Evolutionary conservation across 805 yeast genomes (phyloP), one percentile per base, ranked within the genome.

Genomic region (Tetrapisispora taiwanensis): DNA sequence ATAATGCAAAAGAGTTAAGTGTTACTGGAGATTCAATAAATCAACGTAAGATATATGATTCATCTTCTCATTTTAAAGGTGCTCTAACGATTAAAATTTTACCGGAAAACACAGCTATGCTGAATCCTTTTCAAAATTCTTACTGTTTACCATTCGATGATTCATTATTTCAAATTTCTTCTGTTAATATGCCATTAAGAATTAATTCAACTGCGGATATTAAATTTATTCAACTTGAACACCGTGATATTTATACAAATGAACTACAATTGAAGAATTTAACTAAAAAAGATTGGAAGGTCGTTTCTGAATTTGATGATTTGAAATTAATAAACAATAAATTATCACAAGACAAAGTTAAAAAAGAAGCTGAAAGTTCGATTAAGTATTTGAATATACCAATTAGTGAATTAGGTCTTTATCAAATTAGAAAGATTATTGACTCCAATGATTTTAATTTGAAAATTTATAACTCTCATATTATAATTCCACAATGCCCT

Each of bases 81-180:
- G 79, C 78, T 36, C 84, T 85, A 56, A 84, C 89, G 0, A 81
- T 92, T 48, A 84, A 89, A 56, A 84, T 84, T 48, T 68, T 92
- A 30, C 97, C 98, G 0, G 97, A 90, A 63, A 83, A 94, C 36
- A 81, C 94, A 0, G 95, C 94, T 4, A 70, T 72, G 54, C 66
- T 92, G 53, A 87, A 89, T 50, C 96, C 96, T 3, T 75, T 78
- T 52, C 75, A 71, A 41, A 78, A 75, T 26, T 70, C 76, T 4
- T 74, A 73, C 48, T 92, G 98, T 65, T 51, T 83, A 36, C 74
- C 75, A 15, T 43, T 52, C 42, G 59, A 66, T 41, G 46, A 60
- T 17, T 33, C 33, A 20, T 35, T 52, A 12, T 39, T 38, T 5
- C 20, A 26, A 27, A 19, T 42, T 14, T 19, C 35, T 4, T n/a